These are phyloP conservation scores for Yarrowia divulgata DNA, from an alignment of 805 yeast species.

Conservation along the genomic window DNA sequence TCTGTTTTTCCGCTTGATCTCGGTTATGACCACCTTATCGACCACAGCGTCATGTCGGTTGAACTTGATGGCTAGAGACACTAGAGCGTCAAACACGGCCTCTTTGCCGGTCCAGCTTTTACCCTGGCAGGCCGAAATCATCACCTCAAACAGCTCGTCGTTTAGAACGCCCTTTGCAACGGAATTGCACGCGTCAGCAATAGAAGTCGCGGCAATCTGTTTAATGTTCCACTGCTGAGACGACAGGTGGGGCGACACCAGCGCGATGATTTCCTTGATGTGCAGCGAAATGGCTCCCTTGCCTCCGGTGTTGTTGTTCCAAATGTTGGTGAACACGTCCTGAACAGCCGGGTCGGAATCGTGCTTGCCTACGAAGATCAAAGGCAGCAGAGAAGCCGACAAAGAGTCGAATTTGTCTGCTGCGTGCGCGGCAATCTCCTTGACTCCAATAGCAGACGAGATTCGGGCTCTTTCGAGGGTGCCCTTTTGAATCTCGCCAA, in stretches of 20 bases:
- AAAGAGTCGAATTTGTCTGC: constrained; percentile 69
- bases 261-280: constrained; percentile 66
- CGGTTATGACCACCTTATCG: constrained; percentile 59
- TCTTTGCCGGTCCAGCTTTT: constrained; percentile 92
- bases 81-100: constrained; percentile 70
- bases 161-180: constrained; percentile 48
- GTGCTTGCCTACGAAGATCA: constrained; percentile 78
- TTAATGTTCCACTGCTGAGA: constrained; percentile 65
- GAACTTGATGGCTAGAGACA: constrained; percentile 61
- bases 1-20: constrained; percentile 70
- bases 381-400: constrained; percentile 72
- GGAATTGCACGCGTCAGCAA: constrained; percentile 63
- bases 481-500: constrained; percentile 58
- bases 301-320: constrained; percentile 85
- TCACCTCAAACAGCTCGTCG: constrained; percentile 57
- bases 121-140: constrained; percentile 71
- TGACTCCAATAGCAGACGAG: constrained; percentile 67
- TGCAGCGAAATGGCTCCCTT: constrained; percentile 72
- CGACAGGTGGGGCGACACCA: constrained; percentile 63
- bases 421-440: constrained; percentile 71
- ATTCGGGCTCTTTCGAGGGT: constrained; percentile 54
- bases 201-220: constrained; percentile 71
- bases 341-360: constrained; percentile 61
- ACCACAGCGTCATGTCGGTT: constrained; percentile 52
- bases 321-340: constrained; percentile 63